A percentile compares a stretch with the other conserved stretches of the same genome.
These are phyloP conservation scores for Raffaelea albimanens DNA, from an alignment of 2,329 filamentous ascomycete genomes.

Conservation along the genomic window DNA sequence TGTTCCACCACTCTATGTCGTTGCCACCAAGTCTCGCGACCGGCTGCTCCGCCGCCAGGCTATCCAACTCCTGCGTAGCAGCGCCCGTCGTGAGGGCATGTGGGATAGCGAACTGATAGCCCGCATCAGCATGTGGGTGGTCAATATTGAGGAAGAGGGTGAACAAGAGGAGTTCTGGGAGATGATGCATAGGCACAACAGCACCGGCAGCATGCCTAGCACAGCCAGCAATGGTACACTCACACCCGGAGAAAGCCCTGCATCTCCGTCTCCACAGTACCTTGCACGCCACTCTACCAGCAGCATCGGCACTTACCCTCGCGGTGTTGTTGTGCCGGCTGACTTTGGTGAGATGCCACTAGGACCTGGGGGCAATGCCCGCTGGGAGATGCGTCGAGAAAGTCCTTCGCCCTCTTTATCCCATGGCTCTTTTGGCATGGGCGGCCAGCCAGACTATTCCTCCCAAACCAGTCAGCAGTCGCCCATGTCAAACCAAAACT, in stretches of 20 bases:
- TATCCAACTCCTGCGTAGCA: slow-evolving; percentile 49
- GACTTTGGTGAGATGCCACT: slow-evolving; percentile 27
- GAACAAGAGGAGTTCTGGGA: slow-evolving; percentile 17
- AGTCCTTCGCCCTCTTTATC: slow-evolving; percentile 5
- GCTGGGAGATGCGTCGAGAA: slow-evolving; percentile 23
- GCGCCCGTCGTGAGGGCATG: slow-evolving; percentile 56
- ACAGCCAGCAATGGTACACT: slow-evolving; percentile 9
- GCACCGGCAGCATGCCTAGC: background rate
- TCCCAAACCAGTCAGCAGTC: background rate
- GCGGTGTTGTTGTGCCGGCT: slow-evolving; percentile 19
- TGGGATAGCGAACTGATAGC: slow-evolving; percentile 57
- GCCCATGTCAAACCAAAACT: background rate
- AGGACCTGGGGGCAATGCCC: slow-evolving; percentile 34
- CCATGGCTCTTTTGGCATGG: background rate
- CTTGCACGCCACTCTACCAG: slow-evolving; percentile 8
- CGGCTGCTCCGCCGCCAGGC: slow-evolving; percentile 46
- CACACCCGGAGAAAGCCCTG: slow-evolving; percentile 18
- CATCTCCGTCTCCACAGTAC: slow-evolving; percentile 13
- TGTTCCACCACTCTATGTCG: slow-evolving; percentile 54
- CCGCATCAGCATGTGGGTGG: slow-evolving; percentile 45
- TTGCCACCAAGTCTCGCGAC: slow-evolving; percentile 58
- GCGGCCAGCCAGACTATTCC: too few species aligned
- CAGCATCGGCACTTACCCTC: slow-evolving; percentile 13
- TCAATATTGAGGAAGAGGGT: slow-evolving; percentile 43
- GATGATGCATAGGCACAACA: background rate